These are phyloP conservation scores for Dioscorea cayenensis DNA, from an alignment of 116 monocot genomes.

Conservation along the genomic window DNA sequence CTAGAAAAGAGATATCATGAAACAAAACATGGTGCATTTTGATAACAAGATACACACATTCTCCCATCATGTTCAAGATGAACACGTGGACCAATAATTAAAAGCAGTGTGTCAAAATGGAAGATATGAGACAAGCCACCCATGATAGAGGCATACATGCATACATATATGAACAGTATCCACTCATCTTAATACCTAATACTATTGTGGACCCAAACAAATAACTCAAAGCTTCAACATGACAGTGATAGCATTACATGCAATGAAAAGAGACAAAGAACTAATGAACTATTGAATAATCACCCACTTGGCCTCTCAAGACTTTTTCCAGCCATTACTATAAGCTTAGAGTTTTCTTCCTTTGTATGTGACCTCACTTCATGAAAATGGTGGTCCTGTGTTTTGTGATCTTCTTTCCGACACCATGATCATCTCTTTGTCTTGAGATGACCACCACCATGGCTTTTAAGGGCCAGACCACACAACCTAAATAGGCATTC, in stretches of 20 bases:
- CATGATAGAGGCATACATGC: no score
- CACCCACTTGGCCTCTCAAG: background rate
- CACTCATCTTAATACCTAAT: no score
- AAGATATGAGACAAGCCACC: no score
- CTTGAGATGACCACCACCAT: constrained; percentile 2
- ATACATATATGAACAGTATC: no score
- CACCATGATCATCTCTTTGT: background rate
- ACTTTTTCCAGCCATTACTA: background rate
- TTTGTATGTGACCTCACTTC: background rate
- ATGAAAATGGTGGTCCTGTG: background rate
- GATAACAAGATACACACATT: no score
- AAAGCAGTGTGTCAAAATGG: no score
- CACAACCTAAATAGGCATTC: background rate
- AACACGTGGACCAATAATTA: no score
- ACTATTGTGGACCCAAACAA: background rate
- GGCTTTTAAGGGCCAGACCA: background rate
- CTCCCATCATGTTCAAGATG: no score
- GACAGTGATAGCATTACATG: background rate
- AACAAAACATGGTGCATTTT: no score
- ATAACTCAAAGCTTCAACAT: background rate
- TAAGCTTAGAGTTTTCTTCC: background rate
- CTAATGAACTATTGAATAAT: background rate
- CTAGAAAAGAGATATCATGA: no score
- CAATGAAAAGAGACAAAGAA: background rate
- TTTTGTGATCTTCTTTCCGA: constrained; percentile 2